These are phyloP conservation scores for Colletotrichum gigasporum DNA, from an alignment of 2,329 filamentous ascomycete species.

Conservation along the genomic window DNA sequence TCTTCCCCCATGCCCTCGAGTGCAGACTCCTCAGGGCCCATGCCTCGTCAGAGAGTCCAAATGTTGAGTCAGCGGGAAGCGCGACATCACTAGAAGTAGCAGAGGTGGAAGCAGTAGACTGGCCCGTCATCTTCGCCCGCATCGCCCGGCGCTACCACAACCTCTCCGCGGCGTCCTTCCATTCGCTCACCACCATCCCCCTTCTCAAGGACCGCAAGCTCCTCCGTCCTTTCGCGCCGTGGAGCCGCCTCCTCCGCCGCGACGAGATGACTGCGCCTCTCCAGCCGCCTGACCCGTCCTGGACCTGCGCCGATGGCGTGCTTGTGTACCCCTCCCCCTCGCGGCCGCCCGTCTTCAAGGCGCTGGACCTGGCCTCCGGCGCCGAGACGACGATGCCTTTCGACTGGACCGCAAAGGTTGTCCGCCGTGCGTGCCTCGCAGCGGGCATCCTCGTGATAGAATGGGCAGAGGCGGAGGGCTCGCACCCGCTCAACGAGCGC, in stretches of 20 bases:
- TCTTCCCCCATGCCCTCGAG: slow-evolving; percentile 65
- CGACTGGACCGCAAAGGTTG: slow-evolving; percentile 54
- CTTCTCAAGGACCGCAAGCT: slow-evolving; percentile 34
- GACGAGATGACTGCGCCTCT: slow-evolving; percentile 51
- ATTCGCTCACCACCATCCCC: slow-evolving; percentile 28
- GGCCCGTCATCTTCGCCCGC: slow-evolving; percentile 55
- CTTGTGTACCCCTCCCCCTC: slow-evolving; percentile 58
- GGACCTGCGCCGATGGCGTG: slow-evolving; percentile 65
- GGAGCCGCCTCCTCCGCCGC: slow-evolving; percentile 54
- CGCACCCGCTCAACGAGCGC: slow-evolving; percentile 59
- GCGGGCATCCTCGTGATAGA: slow-evolving; percentile 68
- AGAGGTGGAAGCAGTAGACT: too few relatives aligned
- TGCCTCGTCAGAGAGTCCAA: slow-evolving; percentile 13
- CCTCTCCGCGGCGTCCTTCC: slow-evolving; percentile 43
- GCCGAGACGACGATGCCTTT: slow-evolving; percentile 60
- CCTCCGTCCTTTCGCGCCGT: slow-evolving; percentile 51
- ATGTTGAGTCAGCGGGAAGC: slow-evolving; percentile 21
- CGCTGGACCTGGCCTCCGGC: slow-evolving; percentile 60
- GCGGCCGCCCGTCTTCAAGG: slow-evolving; percentile 43
- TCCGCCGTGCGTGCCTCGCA: slow-evolving; percentile 64
- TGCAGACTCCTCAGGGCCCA: slow-evolving; percentile 46
- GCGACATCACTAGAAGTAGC: neutral
- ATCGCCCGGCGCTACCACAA: slow-evolving; percentile 65
- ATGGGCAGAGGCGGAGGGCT: slow-evolving; percentile 65
- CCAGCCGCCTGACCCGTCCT: slow-evolving; percentile 57